These are phyloP conservation scores for Tephrocybe sp. DNA, from an alignment of 768 basidiomycete genomes.

Conservation along the genomic window DNA sequence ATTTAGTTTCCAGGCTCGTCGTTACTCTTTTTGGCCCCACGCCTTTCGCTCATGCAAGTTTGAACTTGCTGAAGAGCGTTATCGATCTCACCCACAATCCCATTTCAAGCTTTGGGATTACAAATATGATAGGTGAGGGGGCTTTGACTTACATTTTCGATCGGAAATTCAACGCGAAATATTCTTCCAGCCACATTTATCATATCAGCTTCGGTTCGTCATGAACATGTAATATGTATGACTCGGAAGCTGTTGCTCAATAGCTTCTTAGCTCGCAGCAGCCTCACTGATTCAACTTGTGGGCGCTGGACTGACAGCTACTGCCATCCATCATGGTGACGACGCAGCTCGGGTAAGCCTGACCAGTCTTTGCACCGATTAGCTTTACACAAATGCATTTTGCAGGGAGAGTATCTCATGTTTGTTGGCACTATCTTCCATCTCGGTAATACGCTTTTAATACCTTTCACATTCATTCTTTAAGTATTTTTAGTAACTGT, in stretches of 20 bases:
- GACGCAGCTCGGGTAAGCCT: neutral
- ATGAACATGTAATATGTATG: neutral
- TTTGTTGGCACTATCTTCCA: constrained; percentile 2
- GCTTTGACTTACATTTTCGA: no score
- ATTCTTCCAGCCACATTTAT: neutral
- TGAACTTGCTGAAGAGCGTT: neutral
- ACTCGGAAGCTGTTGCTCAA: neutral
- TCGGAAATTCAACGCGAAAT: no score
- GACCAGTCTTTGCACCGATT: neutral
- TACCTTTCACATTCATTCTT: no score
- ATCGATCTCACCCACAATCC: no score
- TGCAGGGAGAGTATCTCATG: constrained; percentile 1
- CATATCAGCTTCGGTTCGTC: neutral
- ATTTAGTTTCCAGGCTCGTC: neutral
- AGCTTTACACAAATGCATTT: neutral
- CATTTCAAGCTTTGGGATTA: no score
- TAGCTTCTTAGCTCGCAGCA: neutral
- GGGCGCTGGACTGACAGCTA: neutral
- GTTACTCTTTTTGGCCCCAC: constrained; percentile 1
- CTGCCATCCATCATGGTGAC: neutral
- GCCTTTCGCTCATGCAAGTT: neutral
- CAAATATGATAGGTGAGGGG: no score
- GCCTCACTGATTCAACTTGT: neutral
- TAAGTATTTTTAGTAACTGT: neutral
- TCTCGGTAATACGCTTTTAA: no score